A percentile compares a stretch with the other conserved stretches of the same genome.
These are phyloP conservation scores for Flueggea neowawraea DNA, from an alignment of 441 rosid genomes.

Conservation along the genomic window DNA sequence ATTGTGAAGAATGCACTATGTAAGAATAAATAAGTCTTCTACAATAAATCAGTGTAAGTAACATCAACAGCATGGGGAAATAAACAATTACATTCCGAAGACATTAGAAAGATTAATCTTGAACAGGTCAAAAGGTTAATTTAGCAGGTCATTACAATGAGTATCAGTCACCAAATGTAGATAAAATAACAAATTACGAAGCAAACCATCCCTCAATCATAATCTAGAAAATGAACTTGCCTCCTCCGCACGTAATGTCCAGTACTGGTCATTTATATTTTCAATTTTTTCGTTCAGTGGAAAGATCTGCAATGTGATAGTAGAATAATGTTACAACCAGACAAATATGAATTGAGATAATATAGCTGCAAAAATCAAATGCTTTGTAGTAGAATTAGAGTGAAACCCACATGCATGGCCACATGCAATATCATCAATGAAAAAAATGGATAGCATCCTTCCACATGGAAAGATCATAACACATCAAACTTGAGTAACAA, in stretches of 20 bases:
- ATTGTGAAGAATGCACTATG: no score
- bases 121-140: neutral
- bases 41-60: no score
- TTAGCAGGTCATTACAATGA: no score
- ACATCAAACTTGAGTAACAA: neutral
- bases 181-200: neutral
- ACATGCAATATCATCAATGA: neutral
- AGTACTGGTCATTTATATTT: conserved; percentile 97
- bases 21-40: no score
- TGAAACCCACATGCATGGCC: no score
- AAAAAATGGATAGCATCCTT: conserved; percentile 3
- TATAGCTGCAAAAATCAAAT: neutral
- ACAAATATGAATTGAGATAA: neutral
- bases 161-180: neutral
- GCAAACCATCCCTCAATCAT: neutral
- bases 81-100: no score
- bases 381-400: neutral
- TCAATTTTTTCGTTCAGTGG: conserved; percentile 79
- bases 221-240: conserved; percentile 32
- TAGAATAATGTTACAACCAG: neutral
- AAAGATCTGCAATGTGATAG: conserved; percentile 60
- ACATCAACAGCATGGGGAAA: no score
- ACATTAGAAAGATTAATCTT: no score
- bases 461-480: neutral
- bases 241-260: conserved; percentile 99